Conservation (phyloP, 345 rosid species). For the Hirschfeldia incana region DNA sequence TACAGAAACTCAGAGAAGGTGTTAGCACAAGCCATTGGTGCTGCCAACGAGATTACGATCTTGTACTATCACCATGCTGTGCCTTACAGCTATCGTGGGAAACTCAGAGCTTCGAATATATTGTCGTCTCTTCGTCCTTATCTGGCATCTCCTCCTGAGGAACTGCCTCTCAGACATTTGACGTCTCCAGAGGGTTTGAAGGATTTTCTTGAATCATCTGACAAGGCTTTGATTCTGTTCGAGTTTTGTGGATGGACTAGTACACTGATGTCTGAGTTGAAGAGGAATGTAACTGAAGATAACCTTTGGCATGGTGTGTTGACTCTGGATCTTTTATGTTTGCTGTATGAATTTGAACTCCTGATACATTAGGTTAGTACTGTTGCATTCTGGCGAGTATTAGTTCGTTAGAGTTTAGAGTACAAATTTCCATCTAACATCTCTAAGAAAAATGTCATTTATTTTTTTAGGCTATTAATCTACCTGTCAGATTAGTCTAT, state of each 20-base stretch:
- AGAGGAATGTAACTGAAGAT: slow-evolving; percentile 49
- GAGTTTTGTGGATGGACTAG: slow-evolving; percentile 89
- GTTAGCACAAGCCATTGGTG: slow-evolving; percentile 70
- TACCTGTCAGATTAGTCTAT: background rate
- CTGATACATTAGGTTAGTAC: background rate
- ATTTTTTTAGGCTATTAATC: background rate
- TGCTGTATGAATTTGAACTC: background rate
- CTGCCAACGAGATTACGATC: slow-evolving; percentile 50
- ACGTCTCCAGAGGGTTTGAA: slow-evolving; percentile 51
- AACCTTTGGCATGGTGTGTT: slow-evolving; percentile 49
- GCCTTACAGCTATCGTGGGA: slow-evolving; percentile 70
- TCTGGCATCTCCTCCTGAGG: slow-evolving; percentile 48
- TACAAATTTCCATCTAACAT: background rate
- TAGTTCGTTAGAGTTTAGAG: background rate
- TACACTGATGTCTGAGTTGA: slow-evolving; percentile 43
- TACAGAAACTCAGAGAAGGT: slow-evolving; percentile 60
- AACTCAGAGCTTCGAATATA: slow-evolving; percentile 57
- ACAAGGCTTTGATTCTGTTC: slow-evolving; percentile 63
- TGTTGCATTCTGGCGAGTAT: background rate
- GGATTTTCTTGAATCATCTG: slow-evolving; percentile 71
- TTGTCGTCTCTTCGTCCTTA: slow-evolving; percentile 56
- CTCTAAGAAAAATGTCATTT: background rate
- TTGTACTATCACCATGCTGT: slow-evolving; percentile 65
- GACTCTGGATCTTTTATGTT: background rate
- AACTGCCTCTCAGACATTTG: slow-evolving; percentile 54